Conservation (phyloP, 2,329 filamentous ascomycete species). For the Fusarium buxicola region DNA sequence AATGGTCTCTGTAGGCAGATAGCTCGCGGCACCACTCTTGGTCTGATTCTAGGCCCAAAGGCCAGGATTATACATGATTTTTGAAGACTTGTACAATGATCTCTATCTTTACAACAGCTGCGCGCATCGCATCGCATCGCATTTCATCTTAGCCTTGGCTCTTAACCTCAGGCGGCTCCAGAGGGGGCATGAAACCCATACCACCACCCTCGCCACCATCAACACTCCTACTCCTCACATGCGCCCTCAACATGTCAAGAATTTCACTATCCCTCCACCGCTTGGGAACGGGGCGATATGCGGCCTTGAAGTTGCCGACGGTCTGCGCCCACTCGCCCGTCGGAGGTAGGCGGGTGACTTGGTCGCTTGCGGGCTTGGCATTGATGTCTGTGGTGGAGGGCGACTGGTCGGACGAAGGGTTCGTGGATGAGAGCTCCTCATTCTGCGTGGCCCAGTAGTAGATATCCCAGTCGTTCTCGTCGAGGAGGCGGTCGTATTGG, state of each 20-base stretch:
- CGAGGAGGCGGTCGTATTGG: conserved; percentile 92
- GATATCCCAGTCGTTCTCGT: conserved; percentile 99
- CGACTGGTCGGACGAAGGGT: conserved; percentile 47
- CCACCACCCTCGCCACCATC: conserved; percentile 56
- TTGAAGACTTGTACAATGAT: no score
- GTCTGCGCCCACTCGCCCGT: conserved; percentile 96
- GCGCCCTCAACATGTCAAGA: conserved; percentile 78
- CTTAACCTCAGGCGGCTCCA: conserved; percentile 45
- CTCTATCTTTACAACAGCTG: no score
- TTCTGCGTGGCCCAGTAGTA: conserved; percentile 99
- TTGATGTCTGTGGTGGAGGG: conserved; percentile 27
- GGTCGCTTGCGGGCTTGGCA: conserved; percentile 44
- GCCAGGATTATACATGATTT: no score
- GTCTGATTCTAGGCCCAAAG: no score
- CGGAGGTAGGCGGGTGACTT: conserved; percentile 52
- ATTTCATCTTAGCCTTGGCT: not conserved
- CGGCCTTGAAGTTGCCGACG: conserved; percentile 91
- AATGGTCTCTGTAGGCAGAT: not conserved
- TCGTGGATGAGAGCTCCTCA: conserved; percentile 59
- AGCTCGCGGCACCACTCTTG: no score
- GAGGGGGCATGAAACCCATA: conserved; percentile 69
- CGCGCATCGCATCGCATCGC: no score
- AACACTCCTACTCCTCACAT: conserved; percentile 75
- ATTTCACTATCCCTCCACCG: conserved; percentile 89
- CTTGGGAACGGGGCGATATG: conserved; percentile 88